A percentile compares a stretch with the other conserved stretches of the same genome.
These are phyloP conservation scores for Eimeria praecox DNA, from an alignment of 169 alveolate species.

Conservation along the genomic window DNA sequence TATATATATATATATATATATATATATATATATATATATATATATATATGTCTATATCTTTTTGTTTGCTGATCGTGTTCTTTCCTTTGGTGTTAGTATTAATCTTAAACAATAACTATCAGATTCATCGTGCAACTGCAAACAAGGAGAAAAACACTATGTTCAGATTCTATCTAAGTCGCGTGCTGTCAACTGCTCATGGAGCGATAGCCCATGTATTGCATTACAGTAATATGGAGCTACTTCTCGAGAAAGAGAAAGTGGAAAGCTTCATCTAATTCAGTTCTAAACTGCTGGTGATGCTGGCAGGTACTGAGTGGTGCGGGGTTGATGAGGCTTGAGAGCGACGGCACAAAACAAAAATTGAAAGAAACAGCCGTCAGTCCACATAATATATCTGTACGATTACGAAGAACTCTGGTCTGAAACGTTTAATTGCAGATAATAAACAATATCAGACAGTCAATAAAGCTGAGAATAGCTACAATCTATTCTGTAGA, in stretches of 20 bases:
- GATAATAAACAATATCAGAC: neutral
- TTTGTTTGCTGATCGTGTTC: neutral
- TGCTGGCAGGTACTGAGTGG: neutral
- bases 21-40: too few species aligned
- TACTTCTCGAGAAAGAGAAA: neutral
- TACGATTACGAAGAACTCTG: neutral
- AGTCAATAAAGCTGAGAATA: neutral
- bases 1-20: too few species aligned
- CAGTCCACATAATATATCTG: neutral
- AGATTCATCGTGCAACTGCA: neutral
- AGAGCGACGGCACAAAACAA: neutral
- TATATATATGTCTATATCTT: too few species aligned
- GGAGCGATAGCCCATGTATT: neutral
- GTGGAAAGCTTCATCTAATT: neutral
- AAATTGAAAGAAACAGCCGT: neutral
- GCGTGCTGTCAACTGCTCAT: neutral
- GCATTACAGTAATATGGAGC: neutral
- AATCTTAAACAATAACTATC: neutral
- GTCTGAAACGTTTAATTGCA: neutral
- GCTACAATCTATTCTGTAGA: neutral
- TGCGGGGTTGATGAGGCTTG: too few species aligned
- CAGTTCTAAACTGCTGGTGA: neutral
- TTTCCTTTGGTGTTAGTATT: neutral
- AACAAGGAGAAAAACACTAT: neutral
- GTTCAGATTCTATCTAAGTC: neutral